phyloP scores from a whole-genome alignment of 2,329 filamentous ascomycete species.

The Aspergillus caelatus region DNA sequence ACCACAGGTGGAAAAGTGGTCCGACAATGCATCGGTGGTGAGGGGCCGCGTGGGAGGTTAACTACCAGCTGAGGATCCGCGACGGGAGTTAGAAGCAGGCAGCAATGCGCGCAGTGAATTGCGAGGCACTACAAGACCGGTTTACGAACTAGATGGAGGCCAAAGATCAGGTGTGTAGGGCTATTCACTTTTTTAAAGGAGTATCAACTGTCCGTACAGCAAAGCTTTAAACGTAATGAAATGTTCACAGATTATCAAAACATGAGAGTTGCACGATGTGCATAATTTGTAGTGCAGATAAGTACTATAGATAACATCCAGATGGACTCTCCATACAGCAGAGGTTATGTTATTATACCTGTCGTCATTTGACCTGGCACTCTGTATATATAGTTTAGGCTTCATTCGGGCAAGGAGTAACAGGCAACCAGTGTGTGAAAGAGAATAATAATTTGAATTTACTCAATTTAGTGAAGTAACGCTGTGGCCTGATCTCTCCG shows the following conservation, averaged over 20 bases:
- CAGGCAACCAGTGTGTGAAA: too few relatives aligned
- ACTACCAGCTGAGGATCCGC: background rate
- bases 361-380: too few relatives aligned
- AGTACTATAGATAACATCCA: too few relatives aligned
- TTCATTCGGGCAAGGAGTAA: too few relatives aligned
- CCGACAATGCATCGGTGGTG: background rate
- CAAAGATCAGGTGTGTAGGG: background rate
- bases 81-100: background rate
- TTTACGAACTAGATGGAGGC: background rate
- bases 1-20: background rate
- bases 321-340: too few relatives aligned
- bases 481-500: too few relatives aligned
- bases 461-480: too few relatives aligned
- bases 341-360: too few relatives aligned
- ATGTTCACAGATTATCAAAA: background rate
- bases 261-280: background rate
- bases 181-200: rapidly evolving
- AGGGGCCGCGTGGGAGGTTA: background rate
- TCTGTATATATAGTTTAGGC: too few relatives aligned
- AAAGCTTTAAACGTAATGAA: background rate
- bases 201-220: background rate
- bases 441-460: too few relatives aligned
- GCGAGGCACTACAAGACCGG: background rate
- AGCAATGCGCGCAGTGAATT: background rate
- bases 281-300: background rate